Evolutionary conservation across 2,329 filamentous ascomycete genomes (phyloP), one percentile per base, ranked within the genome.

Genomic region (Arachnomyces sp.): DNA sequence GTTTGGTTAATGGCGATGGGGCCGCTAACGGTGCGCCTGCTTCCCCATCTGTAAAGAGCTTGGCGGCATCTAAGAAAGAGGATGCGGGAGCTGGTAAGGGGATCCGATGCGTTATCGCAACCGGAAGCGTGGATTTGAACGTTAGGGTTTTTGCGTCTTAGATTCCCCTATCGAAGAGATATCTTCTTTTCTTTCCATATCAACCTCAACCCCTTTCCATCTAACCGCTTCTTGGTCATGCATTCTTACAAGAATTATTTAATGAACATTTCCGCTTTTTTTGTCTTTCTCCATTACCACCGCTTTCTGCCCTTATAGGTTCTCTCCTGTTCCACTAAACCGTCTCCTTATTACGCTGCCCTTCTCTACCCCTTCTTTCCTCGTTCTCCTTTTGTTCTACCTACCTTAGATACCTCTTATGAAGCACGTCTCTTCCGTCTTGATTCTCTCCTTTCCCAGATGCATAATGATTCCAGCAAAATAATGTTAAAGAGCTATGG

Each of bases 41-140:
- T 53, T 34, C 45, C 7, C 34, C 37, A 4, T 25, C 36, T 12
- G 14, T 32, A 13, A 48, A 49, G 25, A 41, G 48, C 16, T 33
- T 31, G 9, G 17, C 29, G 15, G 32, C 40, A 31, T 33, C 39
- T 14, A 67, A 71, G 54, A 80, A 81, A 56, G 71, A 74, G 38
- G 56, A 63, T 31, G 49, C 61, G 4, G 66, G 65, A 4, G 69
- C 58, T 1, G 76, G 78, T 2, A 71, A 78, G 34, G 79, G 79
- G 49, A 87, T 93, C 46, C 75, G 85, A 46, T 93, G 87, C 58
- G 81, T 94, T 13, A 82, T 94, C 52, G 88, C 87, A 7, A 93
- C 87, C 2, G 87, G 85, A 28, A 85, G 87, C 57, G 85, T 94
- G 43, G 86, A 94, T 66, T 67, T 80, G 56, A 85, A 80, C 49